phyloP scores from a whole-genome alignment of 83 land plant genomes.

The Isoetes engelmannii region DNA sequence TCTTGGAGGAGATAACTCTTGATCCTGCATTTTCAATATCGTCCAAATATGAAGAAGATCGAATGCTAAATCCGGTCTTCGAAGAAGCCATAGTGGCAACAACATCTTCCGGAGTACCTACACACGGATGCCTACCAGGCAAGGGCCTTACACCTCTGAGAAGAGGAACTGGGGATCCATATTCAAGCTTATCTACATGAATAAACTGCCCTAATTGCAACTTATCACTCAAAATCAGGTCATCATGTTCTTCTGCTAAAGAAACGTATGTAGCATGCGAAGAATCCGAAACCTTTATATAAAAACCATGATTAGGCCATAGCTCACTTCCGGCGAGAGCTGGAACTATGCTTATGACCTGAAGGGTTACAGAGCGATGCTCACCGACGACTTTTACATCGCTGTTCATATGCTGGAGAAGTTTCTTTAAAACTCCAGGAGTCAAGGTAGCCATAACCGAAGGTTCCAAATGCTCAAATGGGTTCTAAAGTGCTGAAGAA shows the following conservation, averaged over 20 bases:
- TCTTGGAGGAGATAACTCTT: background rate
- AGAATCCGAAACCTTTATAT: conserved; percentile 70
- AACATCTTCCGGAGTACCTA: conserved; percentile 66
- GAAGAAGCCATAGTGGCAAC: conserved; percentile 42
- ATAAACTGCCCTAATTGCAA: conserved; percentile 69
- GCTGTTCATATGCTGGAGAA: conserved; percentile 65
- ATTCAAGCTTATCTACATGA: conserved; percentile 54
- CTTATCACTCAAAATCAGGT: conserved; percentile 63
- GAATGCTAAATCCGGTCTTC: too few relatives aligned
- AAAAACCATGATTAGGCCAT: conserved; percentile 62
- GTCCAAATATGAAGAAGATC: background rate
- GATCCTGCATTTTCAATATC: background rate
- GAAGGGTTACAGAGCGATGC: conserved; percentile 52
- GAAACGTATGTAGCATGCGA: conserved; percentile 75
- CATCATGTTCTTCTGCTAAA: conserved; percentile 58
- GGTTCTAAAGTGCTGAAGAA: too few relatives aligned
- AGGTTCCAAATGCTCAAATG: background rate
- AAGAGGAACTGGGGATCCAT: conserved; percentile 64
- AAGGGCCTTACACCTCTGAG: conserved; percentile 60
- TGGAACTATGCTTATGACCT: conserved; percentile 67
- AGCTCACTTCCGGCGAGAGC: conserved; percentile 62
- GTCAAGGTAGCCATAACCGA: conserved; percentile 54
- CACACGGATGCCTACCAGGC: conserved; percentile 66
- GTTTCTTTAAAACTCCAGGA: conserved; percentile 61
- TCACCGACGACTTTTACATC: conserved; percentile 52